A percentile compares a stretch with the other conserved stretches of the same genome.
Evolutionary conservation across 305 asterid genomes (phyloP).

Genomic region (Rubia tinctorum): DNA sequence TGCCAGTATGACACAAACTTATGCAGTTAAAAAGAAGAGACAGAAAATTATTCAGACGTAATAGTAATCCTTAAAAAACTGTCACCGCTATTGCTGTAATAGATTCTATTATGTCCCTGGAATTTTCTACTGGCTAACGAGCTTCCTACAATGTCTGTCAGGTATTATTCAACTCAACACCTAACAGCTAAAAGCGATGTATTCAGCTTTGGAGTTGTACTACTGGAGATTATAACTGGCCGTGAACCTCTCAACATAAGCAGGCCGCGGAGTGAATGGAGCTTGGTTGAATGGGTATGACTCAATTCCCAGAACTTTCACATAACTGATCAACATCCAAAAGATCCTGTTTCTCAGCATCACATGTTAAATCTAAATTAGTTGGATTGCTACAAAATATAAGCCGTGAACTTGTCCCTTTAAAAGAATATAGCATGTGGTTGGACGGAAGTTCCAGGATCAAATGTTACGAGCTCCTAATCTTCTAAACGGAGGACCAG

Average conservation of each 20-base stretch:
- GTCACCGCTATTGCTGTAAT: background rate
- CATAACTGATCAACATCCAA: background rate
- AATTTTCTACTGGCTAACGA: background rate
- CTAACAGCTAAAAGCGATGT: slow-evolving; percentile 88
- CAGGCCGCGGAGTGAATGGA: slow-evolving; percentile 83
- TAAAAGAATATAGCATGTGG: no score
- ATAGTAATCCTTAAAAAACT: background rate
- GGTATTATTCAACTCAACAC: slow-evolving; percentile 91
- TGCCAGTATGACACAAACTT: background rate
- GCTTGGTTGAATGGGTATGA: slow-evolving; percentile 93
- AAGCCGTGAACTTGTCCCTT: background rate
- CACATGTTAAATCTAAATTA: background rate
- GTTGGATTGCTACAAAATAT: no score
- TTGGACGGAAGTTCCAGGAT: background rate
- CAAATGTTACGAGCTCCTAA: background rate
- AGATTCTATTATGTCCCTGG: background rate
- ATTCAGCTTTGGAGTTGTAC: slow-evolving; percentile 90
- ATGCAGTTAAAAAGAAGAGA: background rate
- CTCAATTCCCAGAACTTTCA: slow-evolving; percentile 18
- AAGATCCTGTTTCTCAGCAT: background rate
- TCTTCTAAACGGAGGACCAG: background rate
- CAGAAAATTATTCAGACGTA: background rate
- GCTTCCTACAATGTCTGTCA: slow-evolving; percentile 21
- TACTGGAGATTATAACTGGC: slow-evolving; percentile 71
- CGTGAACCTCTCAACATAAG: slow-evolving; percentile 81